These are phyloP conservation scores for Thelonectria discophora DNA, from an alignment of 2,329 filamentous ascomycete genomes.

Conservation along the genomic window DNA sequence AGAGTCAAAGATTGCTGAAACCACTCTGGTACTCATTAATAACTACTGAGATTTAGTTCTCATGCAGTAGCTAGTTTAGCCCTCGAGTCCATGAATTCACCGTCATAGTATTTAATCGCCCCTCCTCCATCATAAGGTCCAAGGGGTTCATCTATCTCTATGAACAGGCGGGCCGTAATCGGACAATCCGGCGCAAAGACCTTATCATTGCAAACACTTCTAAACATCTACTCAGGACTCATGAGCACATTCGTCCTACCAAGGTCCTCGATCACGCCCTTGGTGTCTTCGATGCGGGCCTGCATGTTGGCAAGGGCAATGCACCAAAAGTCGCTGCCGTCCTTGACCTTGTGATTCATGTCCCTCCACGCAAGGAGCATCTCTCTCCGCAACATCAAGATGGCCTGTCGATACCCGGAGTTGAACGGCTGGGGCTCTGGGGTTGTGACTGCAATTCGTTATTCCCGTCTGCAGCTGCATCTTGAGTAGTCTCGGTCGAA, in stretches of 20 bases:
- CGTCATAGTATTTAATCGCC: too few relatives aligned
- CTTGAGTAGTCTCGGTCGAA: background rate
- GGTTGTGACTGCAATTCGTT: background rate
- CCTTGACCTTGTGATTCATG: background rate
- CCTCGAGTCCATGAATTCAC: too few relatives aligned
- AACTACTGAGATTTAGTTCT: too few relatives aligned
- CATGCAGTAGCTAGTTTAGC: too few relatives aligned
- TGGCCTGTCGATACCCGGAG: background rate
- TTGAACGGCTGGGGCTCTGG: background rate
- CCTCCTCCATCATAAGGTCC: background rate
- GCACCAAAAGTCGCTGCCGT: background rate
- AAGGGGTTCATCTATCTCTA: too few relatives aligned
- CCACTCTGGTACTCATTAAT: too few relatives aligned
- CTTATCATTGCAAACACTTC: too few relatives aligned
- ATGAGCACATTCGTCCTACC: background rate
- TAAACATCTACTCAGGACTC: background rate
- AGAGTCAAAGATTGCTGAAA: too few relatives aligned
- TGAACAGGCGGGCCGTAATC: too few relatives aligned
- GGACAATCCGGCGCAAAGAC: too few relatives aligned
- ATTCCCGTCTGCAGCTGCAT: background rate
- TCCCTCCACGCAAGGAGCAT: constrained; percentile 3
- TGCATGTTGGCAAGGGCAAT: background rate
- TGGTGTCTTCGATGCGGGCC: background rate
- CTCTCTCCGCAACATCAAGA: background rate
- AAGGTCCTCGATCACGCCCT: background rate